Base-by-base conservation (phyloP, 148 eudicot species). In the Vaccinium corymbosum region DNA sequence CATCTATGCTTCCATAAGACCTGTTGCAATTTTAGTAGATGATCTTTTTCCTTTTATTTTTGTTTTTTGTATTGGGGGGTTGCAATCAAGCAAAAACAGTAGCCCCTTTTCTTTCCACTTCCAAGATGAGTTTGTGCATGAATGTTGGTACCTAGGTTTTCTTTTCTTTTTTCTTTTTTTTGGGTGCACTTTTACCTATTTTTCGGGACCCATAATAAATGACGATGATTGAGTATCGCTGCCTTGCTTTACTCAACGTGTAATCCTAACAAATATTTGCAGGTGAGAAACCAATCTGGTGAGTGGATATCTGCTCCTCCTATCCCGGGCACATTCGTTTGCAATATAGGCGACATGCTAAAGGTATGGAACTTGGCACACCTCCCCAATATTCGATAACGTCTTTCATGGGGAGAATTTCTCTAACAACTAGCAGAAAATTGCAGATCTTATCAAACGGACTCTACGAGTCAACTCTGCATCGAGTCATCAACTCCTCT, bases 261-360 rank as follows among this genome's bases (percentile, higher is more conserved):
- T 70, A 29, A 14, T 64, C 32, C 20, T 76, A 27, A 50, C 75
- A 19, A 80, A 35, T 56, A 76, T 15, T 87, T 89, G 66, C 83
- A 97, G 99, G 99, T 97, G 76, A 93, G 93, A 89, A 95, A 94
- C 91, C 86, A 81, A 68, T 91, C 94, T 19, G 98, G 99, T 83
- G 99, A 97, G 85, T 97, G 99, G 99, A 97, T 97, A 85, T 93
- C 93, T 90, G 98, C 98, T 82, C 91, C 90, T 59, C 95, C 99
- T 11, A 87, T 97, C 83, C 97, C 97, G 9, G 98, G 97, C 76
- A 89, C 99, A 84, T 97, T 97, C 86, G 95, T 97, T 70, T 95
- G 99, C 91, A 97, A 97, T 74, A 95, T 94, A 15, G 97, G 98
- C 19, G 96, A 97, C 87, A 97, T 97, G 99, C 86, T 97, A 13